These are phyloP conservation scores for Silene vulgaris DNA, from an alignment of 179 eudicot genomes.

Conservation along the genomic window DNA sequence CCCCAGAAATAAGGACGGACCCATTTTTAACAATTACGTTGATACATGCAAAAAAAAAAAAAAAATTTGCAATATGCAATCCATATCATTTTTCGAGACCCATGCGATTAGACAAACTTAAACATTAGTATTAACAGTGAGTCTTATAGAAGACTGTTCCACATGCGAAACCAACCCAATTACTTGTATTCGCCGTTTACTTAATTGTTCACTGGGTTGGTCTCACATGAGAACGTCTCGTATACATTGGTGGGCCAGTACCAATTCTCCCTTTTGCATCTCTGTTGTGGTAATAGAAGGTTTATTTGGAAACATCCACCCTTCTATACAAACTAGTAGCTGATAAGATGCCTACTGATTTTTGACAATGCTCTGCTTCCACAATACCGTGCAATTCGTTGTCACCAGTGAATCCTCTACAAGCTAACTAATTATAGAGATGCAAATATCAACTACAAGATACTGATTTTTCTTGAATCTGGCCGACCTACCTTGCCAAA, in stretches of 20 bases:
- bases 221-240: neutral
- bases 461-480: constrained; percentile 19
- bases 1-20: neutral
- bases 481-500: constrained; percentile 28
- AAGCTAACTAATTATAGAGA: neutral
- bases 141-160: neutral
- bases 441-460: constrained; percentile 13
- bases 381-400: constrained; percentile 1
- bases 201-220: neutral
- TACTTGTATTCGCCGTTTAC: neutral
- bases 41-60: too few relatives aligned
- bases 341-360: constrained; percentile 7
- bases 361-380: constrained; percentile 3
- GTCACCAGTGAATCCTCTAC: constrained; percentile 2
- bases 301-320: neutral
- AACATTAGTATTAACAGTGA: neutral
- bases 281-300: neutral
- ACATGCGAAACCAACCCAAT: neutral
- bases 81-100: neutral
- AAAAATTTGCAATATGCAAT: neutral
- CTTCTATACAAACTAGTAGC: constrained; percentile 12
- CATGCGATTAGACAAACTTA: neutral
- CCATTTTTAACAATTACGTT: too few relatives aligned
- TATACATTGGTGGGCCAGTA: neutral
- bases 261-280: constrained; percentile 6